Percentiles rank a stretch among this genome's conserved stretches.
These are phyloP conservation scores for Septoria petroselini DNA, from an alignment of 2,329 filamentous ascomycete species.

Conservation along the genomic window DNA sequence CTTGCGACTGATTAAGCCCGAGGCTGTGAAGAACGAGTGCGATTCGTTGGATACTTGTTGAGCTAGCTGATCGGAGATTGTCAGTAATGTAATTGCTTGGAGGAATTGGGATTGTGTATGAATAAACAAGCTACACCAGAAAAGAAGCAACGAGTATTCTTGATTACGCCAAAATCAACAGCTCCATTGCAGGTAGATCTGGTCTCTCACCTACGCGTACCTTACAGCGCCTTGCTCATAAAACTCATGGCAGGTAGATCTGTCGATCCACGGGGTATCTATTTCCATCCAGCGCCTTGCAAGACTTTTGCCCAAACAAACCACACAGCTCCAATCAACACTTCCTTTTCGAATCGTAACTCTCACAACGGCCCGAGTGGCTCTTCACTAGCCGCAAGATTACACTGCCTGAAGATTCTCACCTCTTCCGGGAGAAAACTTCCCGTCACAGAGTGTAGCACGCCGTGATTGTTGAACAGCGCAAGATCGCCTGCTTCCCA, in stretches of 20 bases:
- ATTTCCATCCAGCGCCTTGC: conserved; percentile 12
- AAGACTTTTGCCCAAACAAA: neutral
- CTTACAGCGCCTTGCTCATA: conserved; percentile 15
- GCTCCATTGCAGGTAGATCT: conserved; percentile 13
- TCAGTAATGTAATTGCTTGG: too few relatives aligned
- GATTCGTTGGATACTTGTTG: conserved; percentile 22
- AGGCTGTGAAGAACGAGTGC: conserved; percentile 23
- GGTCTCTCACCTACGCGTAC: conserved; percentile 1
- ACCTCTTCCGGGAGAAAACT: conserved; percentile 72
- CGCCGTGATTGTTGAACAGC: conserved; percentile 73
- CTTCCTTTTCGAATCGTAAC: neutral
- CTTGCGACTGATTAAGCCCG: conserved; percentile 20
- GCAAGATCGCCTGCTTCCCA: conserved; percentile 76
- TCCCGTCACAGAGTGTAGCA: conserved; percentile 72
- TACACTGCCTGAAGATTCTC: conserved; percentile 73
- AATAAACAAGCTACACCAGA: too few relatives aligned
- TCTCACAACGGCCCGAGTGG: conserved; percentile 51
- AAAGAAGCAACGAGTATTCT: too few relatives aligned
- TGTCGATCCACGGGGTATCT: conserved; percentile 13
- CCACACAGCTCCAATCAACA: neutral
- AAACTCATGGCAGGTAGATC: conserved; percentile 16
- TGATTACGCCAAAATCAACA: too few relatives aligned
- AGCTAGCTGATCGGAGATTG: too few relatives aligned
- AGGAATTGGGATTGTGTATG: too few relatives aligned
- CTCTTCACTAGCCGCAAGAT: conserved; percentile 64